Evolutionary conservation across 768 basidiomycete genomes (phyloP), one percentile per base, ranked within the genome.

Genomic region (Tylopilus balloui): DNA sequence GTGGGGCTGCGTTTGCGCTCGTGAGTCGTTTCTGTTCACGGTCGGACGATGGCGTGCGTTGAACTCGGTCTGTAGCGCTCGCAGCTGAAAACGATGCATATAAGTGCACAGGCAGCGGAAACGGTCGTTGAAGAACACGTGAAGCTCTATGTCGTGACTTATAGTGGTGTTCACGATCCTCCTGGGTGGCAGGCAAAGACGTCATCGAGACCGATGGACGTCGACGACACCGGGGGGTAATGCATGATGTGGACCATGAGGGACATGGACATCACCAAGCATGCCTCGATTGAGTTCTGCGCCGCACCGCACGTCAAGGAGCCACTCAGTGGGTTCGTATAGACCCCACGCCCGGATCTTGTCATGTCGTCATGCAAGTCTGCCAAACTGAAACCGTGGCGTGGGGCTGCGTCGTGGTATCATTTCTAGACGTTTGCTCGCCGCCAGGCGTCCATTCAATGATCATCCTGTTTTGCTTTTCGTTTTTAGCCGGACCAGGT

Each of bases 1-100:
- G 69, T 15, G 74, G 74, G 1, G 62, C 68, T 7, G 48, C 59
- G 29, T 76, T 75, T 56, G 70, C 74, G 10, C 52, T 76, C 34
- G 74, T 76, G 38, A 19, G 71, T 62, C 24, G 35, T 39, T 36
- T n/a, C 13, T n/a, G 24, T 38, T 19, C 12, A 13, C 13, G 17
- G 10, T 23, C 11, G 14, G 40, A 15, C 35, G 31, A 4, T 9
- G 9, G 12, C 21, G 31, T 13, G 11, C 21, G 8, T 39, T 50
- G 32, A 52, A 23, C 6, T 34, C 8, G 31, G 34, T 11, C 9
- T 10, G 23, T 15, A 66, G 67, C 63, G 73, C 32, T 56, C 48
- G 27, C 61, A 60, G 50, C 61, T 73, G 48, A 66, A 60, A 21
- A 55, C 54, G 9, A 48, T 50, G 27, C 52, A 59, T 17, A 46